These are phyloP conservation scores for Castanea crenata DNA, from an alignment of 306 rosid genomes.

Conservation along the genomic window DNA sequence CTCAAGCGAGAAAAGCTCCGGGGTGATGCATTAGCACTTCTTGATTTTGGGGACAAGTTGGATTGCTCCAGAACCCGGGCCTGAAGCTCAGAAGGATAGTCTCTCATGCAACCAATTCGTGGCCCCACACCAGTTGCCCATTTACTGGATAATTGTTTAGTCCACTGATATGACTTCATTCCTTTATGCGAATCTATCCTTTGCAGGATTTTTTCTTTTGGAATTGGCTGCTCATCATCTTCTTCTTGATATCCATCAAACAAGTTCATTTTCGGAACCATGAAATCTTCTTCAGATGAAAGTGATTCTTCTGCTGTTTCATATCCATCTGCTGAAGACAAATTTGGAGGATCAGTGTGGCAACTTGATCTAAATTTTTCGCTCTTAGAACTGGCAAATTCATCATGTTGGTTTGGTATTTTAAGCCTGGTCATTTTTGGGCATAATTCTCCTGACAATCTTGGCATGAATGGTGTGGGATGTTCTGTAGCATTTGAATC, in stretches of 20 bases:
- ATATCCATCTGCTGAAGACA: conserved; percentile 45
- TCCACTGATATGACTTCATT: conserved; percentile 71
- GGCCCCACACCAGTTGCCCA: conserved; percentile 96
- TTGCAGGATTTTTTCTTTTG: conserved; percentile 59
- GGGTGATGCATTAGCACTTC: conserved; percentile 25
- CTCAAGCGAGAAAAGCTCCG: conserved; percentile 36
- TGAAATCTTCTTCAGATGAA: conserved; percentile 66
- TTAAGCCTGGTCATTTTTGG: conserved; percentile 55
- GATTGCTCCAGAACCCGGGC: conserved; percentile 63
- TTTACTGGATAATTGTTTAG: conserved; percentile 48
- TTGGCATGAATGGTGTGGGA: conserved; percentile 32
- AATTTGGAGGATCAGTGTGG: conserved; percentile 18
- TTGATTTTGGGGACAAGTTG: conserved; percentile 63
- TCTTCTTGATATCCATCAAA: conserved; percentile 45
- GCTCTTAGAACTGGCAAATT: conserved; percentile 24
- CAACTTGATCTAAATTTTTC: conserved; percentile 22
- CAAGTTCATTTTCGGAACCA: conserved; percentile 66
- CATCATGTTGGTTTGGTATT: conserved; percentile 46
- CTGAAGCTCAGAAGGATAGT: conserved; percentile 79
- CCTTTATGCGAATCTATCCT: conserved; percentile 76
- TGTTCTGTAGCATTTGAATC: conserved; percentile 28
- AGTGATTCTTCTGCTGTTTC: conserved; percentile 82
- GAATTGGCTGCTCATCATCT: conserved; percentile 41
- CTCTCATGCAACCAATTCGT: conserved; percentile 92
- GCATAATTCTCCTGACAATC: conserved; percentile 40